These are phyloP conservation scores for Colletotrichum eremochloae DNA, from an alignment of 2,329 filamentous ascomycete genomes.

Conservation along the genomic window DNA sequence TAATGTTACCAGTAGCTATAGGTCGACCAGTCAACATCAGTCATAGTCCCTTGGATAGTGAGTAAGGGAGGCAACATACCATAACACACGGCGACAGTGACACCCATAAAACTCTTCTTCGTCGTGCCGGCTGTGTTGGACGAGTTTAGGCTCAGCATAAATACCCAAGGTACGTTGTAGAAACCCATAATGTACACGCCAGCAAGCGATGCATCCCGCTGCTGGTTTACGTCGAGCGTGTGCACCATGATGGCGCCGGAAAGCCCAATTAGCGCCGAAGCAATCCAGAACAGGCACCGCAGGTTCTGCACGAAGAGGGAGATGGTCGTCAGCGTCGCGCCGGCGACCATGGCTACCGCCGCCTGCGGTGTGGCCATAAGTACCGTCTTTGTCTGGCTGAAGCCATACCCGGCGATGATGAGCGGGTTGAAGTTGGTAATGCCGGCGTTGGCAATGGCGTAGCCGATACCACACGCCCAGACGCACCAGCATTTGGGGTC, in stretches of 20 bases:
- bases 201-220: conserved; percentile 47
- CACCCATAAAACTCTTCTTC: conserved; percentile 50
- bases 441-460: conserved; percentile 77
- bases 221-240: conserved; percentile 38
- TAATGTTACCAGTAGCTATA: conserved; percentile 48
- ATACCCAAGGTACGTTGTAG: conserved; percentile 50
- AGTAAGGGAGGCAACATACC: not conserved
- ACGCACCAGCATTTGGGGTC: conserved; percentile 71
- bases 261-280: conserved; percentile 45
- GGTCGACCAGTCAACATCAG: conserved; percentile 9
- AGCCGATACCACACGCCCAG: conserved; percentile 69
- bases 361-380: conserved; percentile 51
- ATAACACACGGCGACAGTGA: conserved; percentile 49
- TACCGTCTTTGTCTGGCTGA: conserved; percentile 66
- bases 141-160: conserved; percentile 48
- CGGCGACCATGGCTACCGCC: conserved; percentile 49
- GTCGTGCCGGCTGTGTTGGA: conserved; percentile 50
- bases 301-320: conserved; percentile 48
- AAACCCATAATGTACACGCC: conserved; percentile 52
- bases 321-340: conserved; percentile 45
- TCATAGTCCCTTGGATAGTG: not conserved
- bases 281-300: conserved; percentile 50
- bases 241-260: conserved; percentile 48
- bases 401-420: conserved; percentile 73
- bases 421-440: conserved; percentile 75